These are phyloP conservation scores for Xylaria sp. DNA, from an alignment of 2,329 filamentous ascomycete genomes.

Conservation along the genomic window DNA sequence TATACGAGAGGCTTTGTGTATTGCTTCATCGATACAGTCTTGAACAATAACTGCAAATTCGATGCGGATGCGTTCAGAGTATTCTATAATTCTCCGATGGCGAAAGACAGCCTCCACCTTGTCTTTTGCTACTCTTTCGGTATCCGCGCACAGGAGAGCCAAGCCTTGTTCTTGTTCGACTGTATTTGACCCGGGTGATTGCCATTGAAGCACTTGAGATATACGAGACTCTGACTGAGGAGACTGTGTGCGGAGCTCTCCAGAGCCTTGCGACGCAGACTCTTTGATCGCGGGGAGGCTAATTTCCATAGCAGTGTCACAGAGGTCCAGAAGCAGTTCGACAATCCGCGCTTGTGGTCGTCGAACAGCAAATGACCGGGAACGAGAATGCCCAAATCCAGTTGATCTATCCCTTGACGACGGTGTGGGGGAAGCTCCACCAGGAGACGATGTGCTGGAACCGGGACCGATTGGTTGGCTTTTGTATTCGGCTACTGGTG, in stretches of 20 bases:
- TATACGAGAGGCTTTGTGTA: slow-evolving; percentile 89
- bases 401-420: slow-evolving; percentile 79
- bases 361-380: slow-evolving; percentile 89
- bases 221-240: slow-evolving; percentile 96
- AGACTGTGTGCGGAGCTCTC: slow-evolving; percentile 91
- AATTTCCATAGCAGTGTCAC: slow-evolving; percentile 94
- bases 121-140: slow-evolving; percentile 81
- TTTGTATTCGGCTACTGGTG: slow-evolving; percentile 83
- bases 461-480: slow-evolving; percentile 82
- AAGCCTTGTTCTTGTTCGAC: slow-evolving; percentile 94
- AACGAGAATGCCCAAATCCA: slow-evolving; percentile 81
- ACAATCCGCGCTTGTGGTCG: slow-evolving; percentile 92
- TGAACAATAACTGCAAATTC: slow-evolving; percentile 94
- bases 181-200: slow-evolving; percentile 90
- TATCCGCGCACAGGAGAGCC: slow-evolving; percentile 88
- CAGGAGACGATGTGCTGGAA: slow-evolving; percentile 76
- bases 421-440: slow-evolving; percentile 75
- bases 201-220: slow-evolving; percentile 94
- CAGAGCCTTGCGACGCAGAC: slow-evolving; percentile 70
- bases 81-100: slow-evolving; percentile 92
- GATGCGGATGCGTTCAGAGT: slow-evolving; percentile 92
- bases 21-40: slow-evolving; percentile 92
- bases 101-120: slow-evolving; percentile 95
- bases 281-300: slow-evolving; percentile 95
- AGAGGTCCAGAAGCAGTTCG: slow-evolving; percentile 92